Conservation (phyloP, 1,284 basidiomycete species). For the Cutaneotrichosporon cavernicola region DNA sequence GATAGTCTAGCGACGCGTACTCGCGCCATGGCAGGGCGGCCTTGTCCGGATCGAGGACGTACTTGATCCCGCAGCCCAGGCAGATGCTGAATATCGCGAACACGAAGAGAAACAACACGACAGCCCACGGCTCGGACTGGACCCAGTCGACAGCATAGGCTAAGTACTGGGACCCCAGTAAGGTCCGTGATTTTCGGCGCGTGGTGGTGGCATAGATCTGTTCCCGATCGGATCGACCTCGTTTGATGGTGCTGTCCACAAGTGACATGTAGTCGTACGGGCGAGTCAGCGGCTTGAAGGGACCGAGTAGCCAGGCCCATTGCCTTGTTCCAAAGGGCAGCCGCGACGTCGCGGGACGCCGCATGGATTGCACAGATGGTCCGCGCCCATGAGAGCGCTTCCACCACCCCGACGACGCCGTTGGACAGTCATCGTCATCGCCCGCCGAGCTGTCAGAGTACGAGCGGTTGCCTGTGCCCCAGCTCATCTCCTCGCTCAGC, state of each 20-base stretch:
- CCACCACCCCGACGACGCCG: conserved; percentile 3
- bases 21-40: conserved; percentile 88
- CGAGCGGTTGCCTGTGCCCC: conserved; percentile 23
- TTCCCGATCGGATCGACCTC: background rate
- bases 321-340: background rate
- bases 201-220: conserved; percentile 1
- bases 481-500: conserved; percentile 25
- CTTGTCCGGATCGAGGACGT: conserved; percentile 94
- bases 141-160: background rate
- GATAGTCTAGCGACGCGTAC: conserved; percentile 70
- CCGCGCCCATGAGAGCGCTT: conserved; percentile 1
- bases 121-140: conserved; percentile 4
- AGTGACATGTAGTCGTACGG: background rate
- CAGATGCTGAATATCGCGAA: conserved; percentile 6
- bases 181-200: background rate
- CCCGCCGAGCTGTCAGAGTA: conserved; percentile 28
- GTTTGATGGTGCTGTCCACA: background rate
- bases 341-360: background rate
- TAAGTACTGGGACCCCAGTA: background rate
- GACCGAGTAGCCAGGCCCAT: conserved; percentile 8
- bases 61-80: conserved; percentile 64
- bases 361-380: background rate
- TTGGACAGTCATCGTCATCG: conserved; percentile 5
- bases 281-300: background rate
- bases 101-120: conserved; percentile 1